These are phyloP conservation scores for Prunus salicina DNA, from an alignment of 306 rosid species.

Conservation along the genomic window DNA sequence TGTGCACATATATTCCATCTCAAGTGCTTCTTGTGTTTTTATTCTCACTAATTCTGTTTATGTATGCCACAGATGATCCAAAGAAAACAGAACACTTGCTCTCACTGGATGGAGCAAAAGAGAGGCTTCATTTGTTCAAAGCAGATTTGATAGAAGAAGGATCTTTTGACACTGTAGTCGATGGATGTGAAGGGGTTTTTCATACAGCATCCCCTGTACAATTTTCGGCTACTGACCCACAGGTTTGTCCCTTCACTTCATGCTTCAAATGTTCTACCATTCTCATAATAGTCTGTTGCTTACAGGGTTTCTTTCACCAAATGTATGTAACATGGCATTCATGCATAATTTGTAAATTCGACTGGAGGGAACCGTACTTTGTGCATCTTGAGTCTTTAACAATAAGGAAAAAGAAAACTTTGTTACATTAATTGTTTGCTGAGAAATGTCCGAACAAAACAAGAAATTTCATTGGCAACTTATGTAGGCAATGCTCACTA, in stretches of 20 bases:
- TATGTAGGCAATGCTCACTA: too few relatives aligned
- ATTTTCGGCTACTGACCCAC: slow-evolving; percentile 25
- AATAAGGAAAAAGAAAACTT: too few relatives aligned
- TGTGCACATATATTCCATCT: neutral
- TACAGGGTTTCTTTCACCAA: neutral
- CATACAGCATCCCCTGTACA: slow-evolving; percentile 51
- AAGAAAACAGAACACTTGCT: slow-evolving; percentile 43
- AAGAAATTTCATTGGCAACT: too few relatives aligned
- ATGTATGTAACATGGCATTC: too few relatives aligned
- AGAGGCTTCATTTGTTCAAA: slow-evolving; percentile 41
- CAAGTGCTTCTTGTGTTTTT: neutral
- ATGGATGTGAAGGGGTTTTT: slow-evolving; percentile 50
- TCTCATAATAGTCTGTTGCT: neutral
- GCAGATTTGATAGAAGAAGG: slow-evolving; percentile 52
- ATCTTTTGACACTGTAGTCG: slow-evolving; percentile 44
- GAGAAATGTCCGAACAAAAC: too few relatives aligned
- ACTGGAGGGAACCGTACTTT: too few relatives aligned
- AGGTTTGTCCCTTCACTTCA: slow-evolving; percentile 25
- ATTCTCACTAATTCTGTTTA: neutral
- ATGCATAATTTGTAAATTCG: too few relatives aligned
- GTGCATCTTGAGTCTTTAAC: too few relatives aligned
- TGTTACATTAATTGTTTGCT: too few relatives aligned
- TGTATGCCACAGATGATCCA: slow-evolving; percentile 32
- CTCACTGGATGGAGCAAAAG: slow-evolving; percentile 49
- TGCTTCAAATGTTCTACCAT: neutral